Percentiles rank a stretch among this genome's conserved stretches.
Conservation (phyloP, 2,329 filamentous ascomycete species). For the Daldinia eschscholtzii region DNA sequence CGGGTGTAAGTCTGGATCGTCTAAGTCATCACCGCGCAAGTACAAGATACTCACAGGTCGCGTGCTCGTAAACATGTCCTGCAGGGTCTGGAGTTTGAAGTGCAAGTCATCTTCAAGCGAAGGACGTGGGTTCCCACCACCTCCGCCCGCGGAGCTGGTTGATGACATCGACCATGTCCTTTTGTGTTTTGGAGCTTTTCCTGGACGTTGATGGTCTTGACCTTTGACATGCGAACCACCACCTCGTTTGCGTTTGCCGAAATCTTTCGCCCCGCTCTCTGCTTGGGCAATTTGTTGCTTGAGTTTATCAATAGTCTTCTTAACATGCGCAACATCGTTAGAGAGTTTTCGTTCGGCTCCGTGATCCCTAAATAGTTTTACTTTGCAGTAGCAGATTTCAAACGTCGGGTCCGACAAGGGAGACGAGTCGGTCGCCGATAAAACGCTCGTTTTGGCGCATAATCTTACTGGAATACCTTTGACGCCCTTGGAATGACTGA, state of each 20-base stretch:
- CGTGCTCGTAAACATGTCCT: conserved; percentile 91
- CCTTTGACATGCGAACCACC: conserved; percentile 60
- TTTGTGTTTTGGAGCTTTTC: conserved; percentile 92
- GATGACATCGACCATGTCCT: conserved; percentile 96
- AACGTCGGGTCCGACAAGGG: conserved; percentile 61
- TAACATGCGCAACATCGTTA: conserved; percentile 94
- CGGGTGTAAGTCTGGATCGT: conserved; percentile 84
- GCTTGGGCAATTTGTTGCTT: conserved; percentile 92
- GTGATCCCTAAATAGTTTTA: conserved; percentile 96
- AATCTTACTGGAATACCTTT: conserved; percentile 96
- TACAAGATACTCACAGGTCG: conserved; percentile 83
- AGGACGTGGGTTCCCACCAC: conserved; percentile 57
- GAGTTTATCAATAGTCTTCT: conserved; percentile 95
- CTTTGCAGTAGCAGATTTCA: conserved; percentile 94
- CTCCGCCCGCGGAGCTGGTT: conserved; percentile 68
- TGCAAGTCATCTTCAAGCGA: conserved; percentile 81
- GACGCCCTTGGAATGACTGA: conserved; percentile 98
- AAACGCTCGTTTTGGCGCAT: conserved; percentile 86
- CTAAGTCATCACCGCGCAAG: conserved; percentile 79
- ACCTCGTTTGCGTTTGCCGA: conserved; percentile 72
- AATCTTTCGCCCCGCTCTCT: conserved; percentile 75
- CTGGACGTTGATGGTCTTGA: conserved; percentile 70
- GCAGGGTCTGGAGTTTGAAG: conserved; percentile 79
- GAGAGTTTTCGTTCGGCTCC: conserved; percentile 94
- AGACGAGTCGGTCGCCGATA: conserved; percentile 66